These are phyloP conservation scores for Gossypium arboreum DNA, from an alignment of 345 rosid species.

Conservation along the genomic window DNA sequence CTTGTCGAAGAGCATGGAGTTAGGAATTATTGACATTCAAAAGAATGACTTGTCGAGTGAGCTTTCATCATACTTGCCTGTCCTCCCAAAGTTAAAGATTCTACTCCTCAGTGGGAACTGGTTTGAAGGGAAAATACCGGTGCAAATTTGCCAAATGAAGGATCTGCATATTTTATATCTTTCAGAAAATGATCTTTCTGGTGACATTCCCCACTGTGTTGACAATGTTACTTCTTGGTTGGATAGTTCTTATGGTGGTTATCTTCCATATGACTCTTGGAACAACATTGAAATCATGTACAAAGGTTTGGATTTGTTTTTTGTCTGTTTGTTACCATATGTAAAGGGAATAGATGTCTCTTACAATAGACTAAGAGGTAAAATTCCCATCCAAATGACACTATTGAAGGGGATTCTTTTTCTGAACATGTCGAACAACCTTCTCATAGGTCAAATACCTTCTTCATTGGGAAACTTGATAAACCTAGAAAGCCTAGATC, in stretches of 20 bases:
- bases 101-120: neutral
- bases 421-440: conserved; percentile 15
- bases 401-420: fast-evolving
- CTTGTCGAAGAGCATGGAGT: neutral
- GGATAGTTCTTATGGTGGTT: neutral
- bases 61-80: conserved; percentile 6
- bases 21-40: neutral
- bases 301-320: too few relatives aligned
- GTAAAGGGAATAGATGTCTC: conserved; percentile 13
- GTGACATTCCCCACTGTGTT: conserved; percentile 21
- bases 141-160: conserved; percentile 17
- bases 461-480: neutral
- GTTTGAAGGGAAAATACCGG: conserved; percentile 6
- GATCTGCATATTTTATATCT: conserved; percentile 5
- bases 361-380: conserved; percentile 12
- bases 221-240: conserved; percentile 11
- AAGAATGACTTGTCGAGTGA: conserved; percentile 11
- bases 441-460: conserved; percentile 12
- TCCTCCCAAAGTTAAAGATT: neutral
- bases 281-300: too few relatives aligned
- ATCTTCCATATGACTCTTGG: neutral
- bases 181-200: conserved; percentile 10
- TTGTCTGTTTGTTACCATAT: too few relatives aligned
- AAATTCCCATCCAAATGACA: conserved; percentile 8
- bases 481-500: neutral